Evolutionary conservation across 192 early-diverging fungal genomes (phyloP), one percentile per base, ranked within the genome.

Genomic region (Backusella psychrophila): DNA sequence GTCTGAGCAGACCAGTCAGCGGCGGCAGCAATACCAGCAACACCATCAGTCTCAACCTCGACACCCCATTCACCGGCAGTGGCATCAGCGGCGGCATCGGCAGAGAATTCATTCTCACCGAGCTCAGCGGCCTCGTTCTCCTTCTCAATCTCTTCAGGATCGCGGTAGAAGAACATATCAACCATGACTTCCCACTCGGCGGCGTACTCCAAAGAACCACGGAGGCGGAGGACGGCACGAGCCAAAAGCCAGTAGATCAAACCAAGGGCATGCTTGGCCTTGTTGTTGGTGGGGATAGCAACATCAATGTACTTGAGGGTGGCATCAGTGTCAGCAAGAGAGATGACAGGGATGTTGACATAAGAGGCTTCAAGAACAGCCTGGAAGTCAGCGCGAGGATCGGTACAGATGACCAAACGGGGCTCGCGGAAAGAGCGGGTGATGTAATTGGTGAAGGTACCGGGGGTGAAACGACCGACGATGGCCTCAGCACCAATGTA

Each of bases 111-210:
- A 46, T 44, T 67, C n/a, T 87, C 86, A 26, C 85, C 83, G 21
- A 84, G 66, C 31, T 79, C 81, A 33, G 86, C 86, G n/a, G 84
- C 88, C 63, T 85, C 90, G 66, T 88, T 88, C 81, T 99, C 97
- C 93, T 98, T 96, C 85, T 94, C 94, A 72, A 92, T 91, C 84
- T 99, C 98, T 81, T 94, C 95, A 78, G 97, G 92, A 84, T 98
- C 97, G 83, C 98, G 94, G 93, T 92, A 99, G 94, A 99, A 99
- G 98, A 98, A 99, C 98, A 99, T 97, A 88, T 99, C 98, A 78
- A 96, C 94, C 97, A 99, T 99, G 81, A 99, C 88, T 74, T 95
- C 88, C 98, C 98, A 99, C 75, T 90, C 86, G 77, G 88, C 83
- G 80, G 89, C 83, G 85, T 96, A 93, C 80, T 93, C 77, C 82